A percentile compares a stretch with the other conserved stretches of the same genome.
These are phyloP conservation scores for Hypericum perforatum DNA, from an alignment of 345 rosid species.

Conservation along the genomic window DNA sequence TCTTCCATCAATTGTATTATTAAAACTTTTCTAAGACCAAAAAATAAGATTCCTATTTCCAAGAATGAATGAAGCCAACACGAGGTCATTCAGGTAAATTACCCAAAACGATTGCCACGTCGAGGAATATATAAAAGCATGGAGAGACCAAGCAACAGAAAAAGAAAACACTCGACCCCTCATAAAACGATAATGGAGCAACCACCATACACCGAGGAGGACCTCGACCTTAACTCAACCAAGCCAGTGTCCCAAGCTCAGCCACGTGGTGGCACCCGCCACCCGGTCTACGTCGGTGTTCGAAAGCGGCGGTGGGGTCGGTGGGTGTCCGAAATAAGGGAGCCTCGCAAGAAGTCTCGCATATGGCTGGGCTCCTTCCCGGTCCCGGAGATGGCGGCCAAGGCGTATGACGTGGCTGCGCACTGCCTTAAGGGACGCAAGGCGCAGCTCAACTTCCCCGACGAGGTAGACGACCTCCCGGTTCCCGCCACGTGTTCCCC, in stretches of 20 bases:
- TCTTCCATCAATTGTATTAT: too few relatives aligned
- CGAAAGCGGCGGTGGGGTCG: conserved; percentile 82
- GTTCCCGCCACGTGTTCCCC: conserved; percentile 46
- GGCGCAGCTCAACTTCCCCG: conserved; percentile 78
- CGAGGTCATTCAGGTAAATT: conserved; percentile 22
- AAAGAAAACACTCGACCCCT: conserved; percentile 9
- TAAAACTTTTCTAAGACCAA: too few relatives aligned
- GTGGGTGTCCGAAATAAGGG: conserved; percentile 89
- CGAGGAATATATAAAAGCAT: conserved; percentile 19
- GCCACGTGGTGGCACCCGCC: conserved; percentile 32
- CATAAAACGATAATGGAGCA: conserved; percentile 34
- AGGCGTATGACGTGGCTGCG: conserved; percentile 78
- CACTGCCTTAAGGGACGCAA: conserved; percentile 59
- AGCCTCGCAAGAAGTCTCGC: conserved; percentile 73
- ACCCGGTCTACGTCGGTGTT: conserved; percentile 61
- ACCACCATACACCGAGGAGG: conserved; percentile 31
- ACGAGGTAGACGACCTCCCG: conserved; percentile 52
- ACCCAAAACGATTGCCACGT: not conserved
- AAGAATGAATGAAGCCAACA: too few relatives aligned
- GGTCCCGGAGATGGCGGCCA: conserved; percentile 81
- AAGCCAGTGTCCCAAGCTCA: conserved; percentile 7
- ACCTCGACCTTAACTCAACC: conserved; percentile 4
- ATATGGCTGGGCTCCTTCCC: conserved; percentile 87
- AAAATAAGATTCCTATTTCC: too few relatives aligned
- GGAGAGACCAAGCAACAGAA: not conserved